A percentile compares a stretch with the other conserved stretches of the same genome.
phyloP scores from a whole-genome alignment of 176 grass and related monocot species.

The Aegilops speltoides region DNA sequence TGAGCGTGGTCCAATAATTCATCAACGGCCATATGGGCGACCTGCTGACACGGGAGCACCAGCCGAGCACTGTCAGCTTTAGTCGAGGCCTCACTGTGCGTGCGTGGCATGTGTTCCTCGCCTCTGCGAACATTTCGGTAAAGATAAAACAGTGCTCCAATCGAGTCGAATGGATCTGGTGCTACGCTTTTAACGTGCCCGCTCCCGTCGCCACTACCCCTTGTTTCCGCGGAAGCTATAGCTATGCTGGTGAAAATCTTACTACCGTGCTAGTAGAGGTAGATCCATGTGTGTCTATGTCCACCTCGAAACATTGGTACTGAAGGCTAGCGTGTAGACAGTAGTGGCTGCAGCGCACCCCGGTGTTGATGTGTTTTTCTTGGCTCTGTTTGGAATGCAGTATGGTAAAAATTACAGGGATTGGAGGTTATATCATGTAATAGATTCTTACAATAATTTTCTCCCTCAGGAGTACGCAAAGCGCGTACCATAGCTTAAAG shows the following conservation, averaged over 20 bases:
- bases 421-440: no score
- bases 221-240: slow-evolving; percentile 8
- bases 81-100: slow-evolving; percentile 18
- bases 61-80: slow-evolving; percentile 47
- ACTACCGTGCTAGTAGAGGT: not conserved
- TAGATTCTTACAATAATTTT: no score
- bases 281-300: not conserved
- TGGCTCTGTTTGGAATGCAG: no score
- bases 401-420: no score
- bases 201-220: not conserved
- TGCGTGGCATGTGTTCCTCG: not conserved
- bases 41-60: slow-evolving; percentile 36
- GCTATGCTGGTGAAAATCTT: not conserved
- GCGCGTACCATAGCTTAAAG: no score
- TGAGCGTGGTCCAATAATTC: slow-evolving; percentile 39
- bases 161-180: not conserved
- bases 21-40: slow-evolving; percentile 51
- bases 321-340: not conserved
- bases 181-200: slow-evolving; percentile 10
- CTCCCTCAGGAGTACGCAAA: no score
- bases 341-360: not conserved
- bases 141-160: not conserved
- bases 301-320: not conserved
- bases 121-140: slow-evolving; percentile 25
- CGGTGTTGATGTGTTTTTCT: no score